These are phyloP conservation scores for Verticillium longisporum DNA, from an alignment of 2,329 filamentous ascomycete species.

Conservation along the genomic window DNA sequence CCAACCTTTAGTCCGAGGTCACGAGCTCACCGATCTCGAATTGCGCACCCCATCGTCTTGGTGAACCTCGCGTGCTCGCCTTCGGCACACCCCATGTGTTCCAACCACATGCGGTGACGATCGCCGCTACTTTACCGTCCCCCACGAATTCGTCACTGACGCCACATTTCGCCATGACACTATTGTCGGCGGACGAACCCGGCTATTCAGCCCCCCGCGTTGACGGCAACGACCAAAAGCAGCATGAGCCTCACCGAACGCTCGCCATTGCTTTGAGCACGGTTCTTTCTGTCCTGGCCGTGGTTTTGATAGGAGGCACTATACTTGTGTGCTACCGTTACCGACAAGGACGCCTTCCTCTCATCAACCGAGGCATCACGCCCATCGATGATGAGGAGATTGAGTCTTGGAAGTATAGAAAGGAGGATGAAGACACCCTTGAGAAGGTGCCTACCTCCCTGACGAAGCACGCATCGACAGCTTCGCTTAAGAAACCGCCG, in stretches of 20 bases:
- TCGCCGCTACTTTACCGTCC: background rate
- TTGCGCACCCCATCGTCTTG: no score
- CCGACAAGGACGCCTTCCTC: conserved; percentile 28
- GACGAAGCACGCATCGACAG: conserved; percentile 27
- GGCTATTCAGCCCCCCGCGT: background rate
- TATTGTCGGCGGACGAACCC: background rate
- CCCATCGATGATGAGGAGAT: conserved; percentile 62
- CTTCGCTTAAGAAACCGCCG: conserved; percentile 35
- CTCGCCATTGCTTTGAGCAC: conserved; percentile 46
- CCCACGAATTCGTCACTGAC: background rate
- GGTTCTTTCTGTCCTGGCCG: conserved; percentile 36
- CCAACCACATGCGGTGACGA: background rate
- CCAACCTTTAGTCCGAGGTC: no score
- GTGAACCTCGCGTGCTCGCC: background rate
- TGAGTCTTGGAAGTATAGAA: conserved; percentile 51
- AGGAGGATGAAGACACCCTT: conserved; percentile 15
- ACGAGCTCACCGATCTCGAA: no score
- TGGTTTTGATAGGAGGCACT: conserved; percentile 25
- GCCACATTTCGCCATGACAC: background rate
- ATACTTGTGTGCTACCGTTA: conserved; percentile 31
- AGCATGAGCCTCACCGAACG: conserved; percentile 24
- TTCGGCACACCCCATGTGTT: background rate
- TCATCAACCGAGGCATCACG: conserved; percentile 49
- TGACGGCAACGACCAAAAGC: background rate
- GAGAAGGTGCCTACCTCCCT: conserved; percentile 14